Base-by-base conservation (phyloP, 257 asterid species). In the Rehmannia glutinosa region DNA sequence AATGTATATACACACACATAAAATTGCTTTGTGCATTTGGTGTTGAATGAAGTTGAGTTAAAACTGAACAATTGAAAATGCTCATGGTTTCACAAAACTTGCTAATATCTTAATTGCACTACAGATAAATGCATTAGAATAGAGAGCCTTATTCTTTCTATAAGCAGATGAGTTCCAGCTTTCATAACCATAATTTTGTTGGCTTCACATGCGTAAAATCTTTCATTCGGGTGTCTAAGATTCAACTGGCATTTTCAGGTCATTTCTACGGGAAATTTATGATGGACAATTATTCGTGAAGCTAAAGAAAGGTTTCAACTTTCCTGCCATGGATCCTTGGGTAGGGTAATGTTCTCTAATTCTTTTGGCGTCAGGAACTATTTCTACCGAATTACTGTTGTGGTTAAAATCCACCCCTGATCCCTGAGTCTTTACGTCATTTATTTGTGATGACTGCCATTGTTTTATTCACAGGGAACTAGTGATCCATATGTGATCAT, bases 281-380 rank as follows among this genome's bases (percentile, higher is more conserved):
- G 99, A 86, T 58, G 97, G 99, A 28, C 99, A 91, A 57, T 67
- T 94, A 72, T 91, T 94, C 65, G 61, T 94, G 52, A 94, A 91
- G 89, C 77, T 94, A 56, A 88, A 88, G 84, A 87, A 80, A 76
- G 99, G 97, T 43, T 64, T 80, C 71, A 72, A 80, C 63, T 74
- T 94, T 55, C 99, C 97, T 67, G 97, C 97, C 61, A 86, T 90
- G 99, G 99, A 91, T 78, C 96, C 81, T 78, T 94, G 99, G 99
- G 99, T 94, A 91, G 80, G 85, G 71, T 73, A 52, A 78, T 75
- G 73, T 67, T 42, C 66, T 66, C 62, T 23, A 61, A 58, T 67
- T 67, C 68, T 74, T 82, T 19, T 15, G 6, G 25, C 49, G 66
- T 59, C 35, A 24, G 39, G 43, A 51, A 68, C 41, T 33, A 42